Conservation (phyloP, 228 moss, liverwort and hornwort genomes). For the Sphagnum fallax region DNA sequence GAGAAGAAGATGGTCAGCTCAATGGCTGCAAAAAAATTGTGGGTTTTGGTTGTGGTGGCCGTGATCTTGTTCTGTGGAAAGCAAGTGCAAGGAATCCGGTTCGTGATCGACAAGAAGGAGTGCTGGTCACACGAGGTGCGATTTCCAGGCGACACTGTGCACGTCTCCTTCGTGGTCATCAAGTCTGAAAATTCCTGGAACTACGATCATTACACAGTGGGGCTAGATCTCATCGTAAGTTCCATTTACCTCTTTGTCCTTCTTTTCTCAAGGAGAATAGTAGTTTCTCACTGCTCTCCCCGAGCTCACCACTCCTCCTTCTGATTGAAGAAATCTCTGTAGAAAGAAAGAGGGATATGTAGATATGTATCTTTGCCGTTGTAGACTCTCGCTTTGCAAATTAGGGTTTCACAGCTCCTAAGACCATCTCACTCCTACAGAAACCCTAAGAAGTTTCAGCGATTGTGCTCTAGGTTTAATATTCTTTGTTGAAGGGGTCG, state of each 20-base stretch:
- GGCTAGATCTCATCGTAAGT: constrained; percentile 71
- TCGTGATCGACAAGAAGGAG: constrained; percentile 82
- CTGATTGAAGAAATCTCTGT: no score
- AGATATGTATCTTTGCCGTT: not conserved
- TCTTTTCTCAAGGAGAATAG: no score
- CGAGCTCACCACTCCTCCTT: no score
- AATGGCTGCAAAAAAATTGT: not conserved
- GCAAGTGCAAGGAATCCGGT: constrained; percentile 49
- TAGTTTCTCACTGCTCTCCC: no score
- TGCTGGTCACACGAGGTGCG: constrained; percentile 74
- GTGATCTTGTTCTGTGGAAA: constrained; percentile 11
- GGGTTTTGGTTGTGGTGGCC: constrained; percentile 8
- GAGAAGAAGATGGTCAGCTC: no score
- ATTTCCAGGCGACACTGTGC: constrained; percentile 53
- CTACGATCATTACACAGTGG: constrained; percentile 41
- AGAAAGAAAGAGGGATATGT: no score
- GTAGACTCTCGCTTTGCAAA: no score
- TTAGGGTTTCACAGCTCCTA: no score
- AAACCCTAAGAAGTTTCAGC: no score
- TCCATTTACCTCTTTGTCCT: not conserved
- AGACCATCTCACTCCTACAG: no score
- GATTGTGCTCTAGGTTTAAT: no score
- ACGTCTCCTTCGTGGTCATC: constrained; percentile 80
- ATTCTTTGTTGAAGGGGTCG: not conserved
- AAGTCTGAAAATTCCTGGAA: constrained; percentile 67